Conservation (phyloP, 371 early-diverging fungal genomes). For the Mortierella sp. region DNA sequence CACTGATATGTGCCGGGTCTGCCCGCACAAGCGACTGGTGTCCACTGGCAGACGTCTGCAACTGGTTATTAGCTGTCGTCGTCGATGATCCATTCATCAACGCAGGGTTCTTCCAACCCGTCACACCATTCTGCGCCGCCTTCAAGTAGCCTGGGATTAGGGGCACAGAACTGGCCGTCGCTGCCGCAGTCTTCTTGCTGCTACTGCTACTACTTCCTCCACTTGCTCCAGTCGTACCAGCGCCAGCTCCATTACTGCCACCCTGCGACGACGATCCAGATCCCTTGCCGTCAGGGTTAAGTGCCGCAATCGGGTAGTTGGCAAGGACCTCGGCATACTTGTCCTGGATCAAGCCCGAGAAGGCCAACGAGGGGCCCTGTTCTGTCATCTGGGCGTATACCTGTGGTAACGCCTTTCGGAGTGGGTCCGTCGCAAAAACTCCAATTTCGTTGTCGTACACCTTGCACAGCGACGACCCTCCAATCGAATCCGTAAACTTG, state of each 20-base stretch:
- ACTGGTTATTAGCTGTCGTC: constrained; percentile 18
- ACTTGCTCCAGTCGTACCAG: neutral
- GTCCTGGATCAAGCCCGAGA: constrained; percentile 55
- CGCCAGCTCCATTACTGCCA: neutral
- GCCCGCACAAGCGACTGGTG: constrained; percentile 48
- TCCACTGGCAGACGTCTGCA: constrained; percentile 52
- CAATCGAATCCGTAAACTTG: constrained; percentile 56
- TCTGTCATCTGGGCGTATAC: constrained; percentile 54
- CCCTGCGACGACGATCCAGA: neutral
- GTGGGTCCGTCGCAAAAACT: constrained; percentile 13
- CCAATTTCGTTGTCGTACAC: constrained; percentile 43
- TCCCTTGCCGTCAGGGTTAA: constrained; percentile 23
- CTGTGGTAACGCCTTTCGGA: constrained; percentile 47
- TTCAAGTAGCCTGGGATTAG: constrained; percentile 50
- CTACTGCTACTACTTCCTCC: constrained; percentile 13
- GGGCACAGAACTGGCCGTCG: constrained; percentile 49
- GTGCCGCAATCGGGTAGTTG: constrained; percentile 24
- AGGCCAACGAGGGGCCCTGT: constrained; percentile 48
- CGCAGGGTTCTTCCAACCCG: constrained; percentile 35
- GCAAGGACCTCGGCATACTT: constrained; percentile 46
- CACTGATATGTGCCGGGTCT: constrained; percentile 50
- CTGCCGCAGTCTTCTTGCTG: constrained; percentile 29
- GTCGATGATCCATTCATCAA: neutral
- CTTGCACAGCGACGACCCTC: constrained; percentile 34
- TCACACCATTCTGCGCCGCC: constrained; percentile 38